phyloP scores from a whole-genome alignment of 495 filamentous ascomycete genomes.

The Hypoxylon rickii region DNA sequence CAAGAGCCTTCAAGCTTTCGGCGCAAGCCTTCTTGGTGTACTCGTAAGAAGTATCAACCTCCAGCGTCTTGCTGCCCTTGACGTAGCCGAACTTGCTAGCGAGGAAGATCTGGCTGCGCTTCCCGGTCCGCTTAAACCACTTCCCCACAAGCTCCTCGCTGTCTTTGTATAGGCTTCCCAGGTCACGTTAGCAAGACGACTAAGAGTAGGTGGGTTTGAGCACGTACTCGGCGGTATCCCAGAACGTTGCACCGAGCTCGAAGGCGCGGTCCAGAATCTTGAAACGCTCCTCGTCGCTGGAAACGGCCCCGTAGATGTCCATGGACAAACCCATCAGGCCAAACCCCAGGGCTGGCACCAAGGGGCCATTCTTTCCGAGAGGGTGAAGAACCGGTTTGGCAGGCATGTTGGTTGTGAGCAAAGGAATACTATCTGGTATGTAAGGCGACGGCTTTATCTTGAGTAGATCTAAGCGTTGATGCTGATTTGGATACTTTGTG shows the following conservation, averaged over 20 bases:
- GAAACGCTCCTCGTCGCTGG: constrained; percentile 54
- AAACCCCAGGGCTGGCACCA: constrained; percentile 56
- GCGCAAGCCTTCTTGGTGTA: constrained; percentile 53
- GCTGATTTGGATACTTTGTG: neutral
- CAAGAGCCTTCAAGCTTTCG: constrained; percentile 48
- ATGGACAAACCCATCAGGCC: constrained; percentile 57
- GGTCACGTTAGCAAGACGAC: neutral
- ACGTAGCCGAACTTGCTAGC: constrained; percentile 58
- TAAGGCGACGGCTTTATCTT: neutral
- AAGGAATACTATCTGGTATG: too few species aligned
- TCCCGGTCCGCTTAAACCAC: constrained; percentile 58
- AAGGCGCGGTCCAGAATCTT: constrained; percentile 57
- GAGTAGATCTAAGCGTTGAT: neutral
- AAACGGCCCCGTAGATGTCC: constrained; percentile 43
- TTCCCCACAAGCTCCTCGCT: constrained; percentile 54
- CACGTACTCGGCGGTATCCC: constrained; percentile 58
- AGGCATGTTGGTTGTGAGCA: constrained; percentile 34
- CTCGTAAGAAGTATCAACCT: constrained; percentile 45
- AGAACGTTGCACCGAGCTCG: constrained; percentile 59
- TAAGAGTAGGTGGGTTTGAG: neutral
- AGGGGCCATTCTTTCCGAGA: constrained; percentile 58
- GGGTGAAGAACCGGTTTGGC: constrained; percentile 28
- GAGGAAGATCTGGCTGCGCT: constrained; percentile 58
- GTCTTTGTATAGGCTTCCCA: constrained; percentile 46
- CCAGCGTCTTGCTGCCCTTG: constrained; percentile 28